Conservation (phyloP, 179 eudicot species). For the Vitellaria paradoxa region DNA sequence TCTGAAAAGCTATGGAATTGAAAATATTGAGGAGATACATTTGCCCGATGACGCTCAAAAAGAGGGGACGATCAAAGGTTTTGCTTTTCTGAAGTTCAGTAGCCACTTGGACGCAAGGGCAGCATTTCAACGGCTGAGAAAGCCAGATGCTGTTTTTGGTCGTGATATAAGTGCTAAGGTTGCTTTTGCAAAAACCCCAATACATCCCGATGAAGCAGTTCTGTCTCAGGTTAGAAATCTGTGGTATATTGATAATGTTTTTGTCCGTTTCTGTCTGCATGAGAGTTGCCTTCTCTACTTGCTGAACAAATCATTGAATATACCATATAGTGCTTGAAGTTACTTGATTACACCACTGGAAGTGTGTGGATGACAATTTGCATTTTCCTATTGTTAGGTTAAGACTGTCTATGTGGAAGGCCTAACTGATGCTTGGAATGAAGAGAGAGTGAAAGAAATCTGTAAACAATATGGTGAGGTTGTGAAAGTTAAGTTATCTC, state of each 20-base stretch:
- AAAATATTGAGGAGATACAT: conserved; percentile 25
- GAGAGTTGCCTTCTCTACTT: not conserved
- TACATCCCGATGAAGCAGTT: conserved; percentile 20
- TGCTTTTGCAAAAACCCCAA: conserved; percentile 25
- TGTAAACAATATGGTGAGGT: conserved; percentile 27
- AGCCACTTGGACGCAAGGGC: conserved; percentile 33
- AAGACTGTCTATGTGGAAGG: conserved; percentile 31
- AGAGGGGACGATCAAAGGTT: conserved; percentile 29
- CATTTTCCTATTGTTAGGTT: conserved; percentile 20
- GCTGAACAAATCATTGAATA: not conserved
- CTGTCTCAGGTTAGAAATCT: conserved; percentile 25
- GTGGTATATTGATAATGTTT: not conserved
- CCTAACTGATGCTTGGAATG: conserved; percentile 29
- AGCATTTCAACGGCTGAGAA: conserved; percentile 28
- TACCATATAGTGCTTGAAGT: not conserved
- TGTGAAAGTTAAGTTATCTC: conserved; percentile 19
- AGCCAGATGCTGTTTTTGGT: conserved; percentile 36
- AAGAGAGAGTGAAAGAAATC: conserved; percentile 24
- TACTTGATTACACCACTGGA: not conserved
- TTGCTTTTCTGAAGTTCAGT: conserved; percentile 32
- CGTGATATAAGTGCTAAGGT: conserved; percentile 29
- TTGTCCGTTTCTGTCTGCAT: not conserved
- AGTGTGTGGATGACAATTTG: not conserved
- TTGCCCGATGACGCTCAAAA: conserved; percentile 23
- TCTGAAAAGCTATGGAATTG: conserved; percentile 28